Evolutionary conservation across 768 basidiomycete species (phyloP).

Genomic region (Tephrocybe sp.): DNA sequence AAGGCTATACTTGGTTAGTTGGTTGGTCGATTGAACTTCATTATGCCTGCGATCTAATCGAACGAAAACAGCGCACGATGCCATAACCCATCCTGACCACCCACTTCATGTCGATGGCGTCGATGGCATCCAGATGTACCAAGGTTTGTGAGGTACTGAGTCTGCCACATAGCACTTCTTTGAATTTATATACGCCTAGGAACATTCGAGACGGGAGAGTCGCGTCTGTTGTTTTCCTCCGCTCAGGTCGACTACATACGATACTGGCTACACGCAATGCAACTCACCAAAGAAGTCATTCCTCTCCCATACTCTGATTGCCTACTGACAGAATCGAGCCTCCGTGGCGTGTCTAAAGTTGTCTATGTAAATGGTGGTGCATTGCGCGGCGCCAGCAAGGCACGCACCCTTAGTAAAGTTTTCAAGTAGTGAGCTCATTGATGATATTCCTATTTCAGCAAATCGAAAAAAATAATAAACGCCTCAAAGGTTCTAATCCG

Average conservation of each 20-base stretch:
- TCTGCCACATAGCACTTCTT: background rate
- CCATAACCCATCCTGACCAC: constrained; percentile 67
- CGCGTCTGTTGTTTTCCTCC: constrained; percentile 78
- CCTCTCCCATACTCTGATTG: constrained; percentile 79
- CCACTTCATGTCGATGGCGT: constrained; percentile 64
- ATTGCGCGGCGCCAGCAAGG: constrained; percentile 62
- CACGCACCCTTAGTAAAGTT: constrained; percentile 18
- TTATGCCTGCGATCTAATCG: background rate
- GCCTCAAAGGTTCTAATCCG: constrained; percentile 62
- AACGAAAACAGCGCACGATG: constrained; percentile 50
- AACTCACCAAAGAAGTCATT: constrained; percentile 58
- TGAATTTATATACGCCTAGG: constrained; percentile 35
- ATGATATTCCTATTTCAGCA: constrained; percentile 35
- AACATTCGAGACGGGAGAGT: constrained; percentile 68
- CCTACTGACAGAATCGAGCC: constrained; percentile 56
- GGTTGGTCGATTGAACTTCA: background rate
- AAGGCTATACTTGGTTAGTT: constrained; percentile 62
- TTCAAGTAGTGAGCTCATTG: background rate
- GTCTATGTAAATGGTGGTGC: constrained; percentile 51
- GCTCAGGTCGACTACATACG: constrained; percentile 82
- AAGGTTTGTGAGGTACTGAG: constrained; percentile 41
- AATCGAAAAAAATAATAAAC: constrained; percentile 80
- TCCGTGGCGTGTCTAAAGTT: constrained; percentile 58
- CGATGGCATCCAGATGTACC: constrained; percentile 67
- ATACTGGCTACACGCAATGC: constrained; percentile 79